Evolutionary conservation across 345 rosid species (phyloP).

Genomic region (Bruguiera parviflora): DNA sequence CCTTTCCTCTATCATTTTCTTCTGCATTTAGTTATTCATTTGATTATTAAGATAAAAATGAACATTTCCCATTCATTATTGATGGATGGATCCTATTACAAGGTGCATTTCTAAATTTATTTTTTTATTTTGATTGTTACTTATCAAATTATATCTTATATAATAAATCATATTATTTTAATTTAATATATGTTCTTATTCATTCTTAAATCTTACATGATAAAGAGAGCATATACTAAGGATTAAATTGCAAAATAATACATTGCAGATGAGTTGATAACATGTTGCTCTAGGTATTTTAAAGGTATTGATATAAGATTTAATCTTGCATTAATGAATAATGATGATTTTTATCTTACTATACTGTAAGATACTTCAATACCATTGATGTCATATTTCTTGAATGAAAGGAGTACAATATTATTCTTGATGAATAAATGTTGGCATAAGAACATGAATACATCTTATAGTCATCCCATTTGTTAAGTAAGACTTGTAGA

Average conservation of each 20-base stretch:
- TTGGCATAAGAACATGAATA: not conserved
- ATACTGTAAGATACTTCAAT: not conserved
- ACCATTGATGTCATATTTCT: not conserved
- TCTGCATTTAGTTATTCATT: conserved; percentile 13
- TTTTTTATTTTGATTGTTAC: too few relatives aligned
- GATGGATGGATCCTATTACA: conserved; percentile 5
- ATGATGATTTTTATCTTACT: not conserved
- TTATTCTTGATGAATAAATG: not conserved
- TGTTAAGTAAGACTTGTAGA: not conserved
- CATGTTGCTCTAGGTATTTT: conserved; percentile 7
- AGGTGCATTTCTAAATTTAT: not conserved
- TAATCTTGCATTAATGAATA: not conserved
- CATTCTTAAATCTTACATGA: not conserved
- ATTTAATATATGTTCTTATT: not conserved
- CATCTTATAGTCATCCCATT: not conserved
- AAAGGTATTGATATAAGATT: not conserved
- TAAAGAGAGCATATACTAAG: not conserved
- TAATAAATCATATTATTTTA: too few relatives aligned
- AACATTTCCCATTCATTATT: not conserved
- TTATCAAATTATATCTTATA: too few relatives aligned
- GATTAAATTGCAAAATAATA: conserved; percentile 4
- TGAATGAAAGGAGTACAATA: not conserved
- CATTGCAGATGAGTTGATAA: conserved; percentile 7
- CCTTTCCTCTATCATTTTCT: conserved; percentile 17
- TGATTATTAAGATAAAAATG: not conserved